Conservation (phyloP, 495 filamentous ascomycete species). For the Aspergillus cavernicola region DNA sequence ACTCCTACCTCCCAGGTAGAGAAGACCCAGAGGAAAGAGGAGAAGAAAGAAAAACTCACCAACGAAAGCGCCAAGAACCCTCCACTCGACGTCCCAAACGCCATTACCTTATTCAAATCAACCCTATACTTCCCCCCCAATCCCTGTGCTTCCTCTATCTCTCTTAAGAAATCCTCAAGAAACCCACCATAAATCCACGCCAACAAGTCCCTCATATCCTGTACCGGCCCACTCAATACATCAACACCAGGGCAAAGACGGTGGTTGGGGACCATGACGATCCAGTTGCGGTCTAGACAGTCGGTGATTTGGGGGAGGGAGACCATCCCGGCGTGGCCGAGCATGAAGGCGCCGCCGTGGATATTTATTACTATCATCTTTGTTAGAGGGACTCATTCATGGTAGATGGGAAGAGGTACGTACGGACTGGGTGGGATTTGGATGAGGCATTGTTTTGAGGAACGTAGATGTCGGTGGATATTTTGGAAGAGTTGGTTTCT, state of each 20-base stretch:
- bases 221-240: conserved; percentile 28
- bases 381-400: neutral
- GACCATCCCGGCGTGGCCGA: conserved; percentile 32
- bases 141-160: neutral
- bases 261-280: conserved; percentile 36
- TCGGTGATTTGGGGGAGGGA: conserved; percentile 29
- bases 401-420: conserved; percentile 1
- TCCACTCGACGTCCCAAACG: conserved; percentile 32
- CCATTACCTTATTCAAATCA: conserved; percentile 29
- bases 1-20: neutral
- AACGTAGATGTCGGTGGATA: conserved; percentile 34
- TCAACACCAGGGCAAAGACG: conserved; percentile 32
- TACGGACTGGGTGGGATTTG: conserved; percentile 27
- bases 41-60: conserved; percentile 27
- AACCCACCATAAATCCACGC: conserved; percentile 27
- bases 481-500: conserved; percentile 24
- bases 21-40: neutral
- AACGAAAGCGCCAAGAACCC: conserved; percentile 31
- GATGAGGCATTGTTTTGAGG: conserved; percentile 12
- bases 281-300: conserved; percentile 36
- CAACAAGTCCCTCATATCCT: conserved; percentile 13
- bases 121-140: conserved; percentile 12
- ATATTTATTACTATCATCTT: conserved; percentile 31
- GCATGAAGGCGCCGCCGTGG: conserved; percentile 40
- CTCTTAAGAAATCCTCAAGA: conserved; percentile 16